Evolutionary conservation across 306 rosid genomes (phyloP).

Genomic region (Cicer judaicum): DNA sequence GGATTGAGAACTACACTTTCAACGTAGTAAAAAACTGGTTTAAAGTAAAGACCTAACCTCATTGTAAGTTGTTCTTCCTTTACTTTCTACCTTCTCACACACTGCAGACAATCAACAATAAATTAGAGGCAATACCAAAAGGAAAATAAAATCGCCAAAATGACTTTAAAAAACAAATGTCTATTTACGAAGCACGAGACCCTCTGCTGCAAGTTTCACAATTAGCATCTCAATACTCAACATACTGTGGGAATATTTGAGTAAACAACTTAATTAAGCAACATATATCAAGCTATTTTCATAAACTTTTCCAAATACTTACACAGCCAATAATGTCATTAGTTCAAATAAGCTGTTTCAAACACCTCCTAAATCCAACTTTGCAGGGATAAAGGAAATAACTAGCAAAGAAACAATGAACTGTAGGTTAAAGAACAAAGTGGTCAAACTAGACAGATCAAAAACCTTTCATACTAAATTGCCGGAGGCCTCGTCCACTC

Average conservation of each 20-base stretch:
- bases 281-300: neutral
- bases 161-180: constrained; percentile 11
- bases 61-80: constrained; percentile 93
- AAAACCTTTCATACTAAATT: constrained; percentile 97
- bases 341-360: neutral
- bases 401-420: constrained; percentile 9
- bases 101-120: constrained; percentile 58
- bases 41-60: constrained; percentile 68
- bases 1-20: neutral
- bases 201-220: neutral
- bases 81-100: constrained; percentile 97
- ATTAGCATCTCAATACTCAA: constrained; percentile 1
- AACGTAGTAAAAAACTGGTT: constrained; percentile 20
- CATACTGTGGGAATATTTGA: neutral
- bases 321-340: neutral
- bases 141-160: constrained; percentile 7
- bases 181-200: neutral
- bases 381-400: constrained; percentile 8
- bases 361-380: constrained; percentile 1
- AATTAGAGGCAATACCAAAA: constrained; percentile 40
- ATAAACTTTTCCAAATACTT: neutral
- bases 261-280: neutral
- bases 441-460: constrained; percentile 23
- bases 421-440: constrained; percentile 13
- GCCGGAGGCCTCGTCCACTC: constrained; percentile 98